Conservation (phyloP, 1,139 yeast genomes). For the Wickerhamiella infanticola region DNA sequence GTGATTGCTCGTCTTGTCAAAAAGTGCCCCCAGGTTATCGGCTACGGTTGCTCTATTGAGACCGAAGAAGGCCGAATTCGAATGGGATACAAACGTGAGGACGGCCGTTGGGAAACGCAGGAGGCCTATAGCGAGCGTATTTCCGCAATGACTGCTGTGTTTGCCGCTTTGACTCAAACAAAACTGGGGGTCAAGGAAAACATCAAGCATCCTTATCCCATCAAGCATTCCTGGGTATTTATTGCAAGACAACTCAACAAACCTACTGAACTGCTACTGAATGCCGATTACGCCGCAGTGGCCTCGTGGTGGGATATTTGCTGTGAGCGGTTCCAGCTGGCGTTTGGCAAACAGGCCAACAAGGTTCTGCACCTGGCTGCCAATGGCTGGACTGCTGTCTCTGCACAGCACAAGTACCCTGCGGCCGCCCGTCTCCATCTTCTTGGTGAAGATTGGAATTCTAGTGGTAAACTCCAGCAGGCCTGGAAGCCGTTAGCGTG, state of each 20-base stretch:
- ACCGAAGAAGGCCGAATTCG: slow-evolving; percentile 68
- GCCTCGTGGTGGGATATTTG: slow-evolving; percentile 92
- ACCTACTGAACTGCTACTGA: slow-evolving; percentile 33
- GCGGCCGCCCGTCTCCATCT: slow-evolving; percentile 66
- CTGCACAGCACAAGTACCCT: slow-evolving; percentile 39
- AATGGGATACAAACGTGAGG: slow-evolving; percentile 78
- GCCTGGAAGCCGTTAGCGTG: slow-evolving; percentile 16
- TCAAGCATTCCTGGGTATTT: slow-evolving; percentile 48
- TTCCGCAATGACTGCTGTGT: slow-evolving; percentile 70
- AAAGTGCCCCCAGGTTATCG: slow-evolving; percentile 80
- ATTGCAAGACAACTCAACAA: slow-evolving; percentile 56
- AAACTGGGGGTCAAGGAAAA: slow-evolving; percentile 20
- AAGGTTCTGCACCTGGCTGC: slow-evolving; percentile 41
- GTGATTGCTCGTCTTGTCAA: slow-evolving; percentile 72
- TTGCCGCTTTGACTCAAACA: slow-evolving; percentile 48
- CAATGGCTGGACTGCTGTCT: slow-evolving; percentile 36
- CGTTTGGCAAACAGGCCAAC: slow-evolving; percentile 53
- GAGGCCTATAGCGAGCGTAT: slow-evolving; percentile 68
- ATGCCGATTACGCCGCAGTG: slow-evolving; percentile 56
- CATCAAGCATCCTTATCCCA: slow-evolving; percentile 36
- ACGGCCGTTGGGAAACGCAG: slow-evolving; percentile 56
- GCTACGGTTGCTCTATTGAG: slow-evolving; percentile 55
- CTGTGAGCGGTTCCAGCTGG: slow-evolving; percentile 37
- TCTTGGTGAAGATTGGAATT: slow-evolving; percentile 62
- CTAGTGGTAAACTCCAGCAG: slow-evolving; percentile 27